Conservation (phyloP, 2,329 filamentous ascomycete genomes). For the Chaetothyriales sp. region DNA sequence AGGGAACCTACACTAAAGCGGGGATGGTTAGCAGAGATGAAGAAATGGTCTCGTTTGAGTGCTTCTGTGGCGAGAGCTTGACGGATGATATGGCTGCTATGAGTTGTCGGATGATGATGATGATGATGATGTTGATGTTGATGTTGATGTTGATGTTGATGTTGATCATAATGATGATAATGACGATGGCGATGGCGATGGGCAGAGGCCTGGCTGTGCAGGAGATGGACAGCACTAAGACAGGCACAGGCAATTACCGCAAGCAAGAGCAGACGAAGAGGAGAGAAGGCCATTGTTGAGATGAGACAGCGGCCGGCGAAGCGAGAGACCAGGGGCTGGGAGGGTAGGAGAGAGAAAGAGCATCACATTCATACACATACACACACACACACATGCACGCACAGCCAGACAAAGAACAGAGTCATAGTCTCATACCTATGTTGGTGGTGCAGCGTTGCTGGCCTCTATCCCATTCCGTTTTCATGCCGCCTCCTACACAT, state of each 20-base stretch:
- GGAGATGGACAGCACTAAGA: not conserved
- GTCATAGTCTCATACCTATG: constrained; percentile 2
- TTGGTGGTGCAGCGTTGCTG: not conserved
- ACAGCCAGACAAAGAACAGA: not conserved
- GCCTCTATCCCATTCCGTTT: not conserved
- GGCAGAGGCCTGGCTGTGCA: not conserved
- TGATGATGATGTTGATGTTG: too few species aligned
- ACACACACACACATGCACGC: too few species aligned
- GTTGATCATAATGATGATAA: too few species aligned
- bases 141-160: too few species aligned
- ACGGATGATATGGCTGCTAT: not conserved
- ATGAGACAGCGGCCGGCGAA: too few species aligned
- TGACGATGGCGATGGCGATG: too few species aligned
- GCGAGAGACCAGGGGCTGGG: not conserved
- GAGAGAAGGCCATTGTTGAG: not conserved
- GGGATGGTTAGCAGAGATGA: not conserved
- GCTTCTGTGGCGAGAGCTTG: not conserved
- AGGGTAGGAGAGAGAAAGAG: not conserved
- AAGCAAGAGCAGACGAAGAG: not conserved
- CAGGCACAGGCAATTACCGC: not conserved
- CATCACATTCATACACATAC: not conserved
- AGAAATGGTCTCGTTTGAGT: not conserved
- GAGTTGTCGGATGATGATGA: not conserved
- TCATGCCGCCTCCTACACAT: not conserved
- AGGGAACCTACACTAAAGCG: not conserved